A percentile compares a stretch with the other conserved stretches of the same genome.
Conservation (phyloP, 129 eudicot genomes). For the Chrysanthemum lavandulifolium region DNA sequence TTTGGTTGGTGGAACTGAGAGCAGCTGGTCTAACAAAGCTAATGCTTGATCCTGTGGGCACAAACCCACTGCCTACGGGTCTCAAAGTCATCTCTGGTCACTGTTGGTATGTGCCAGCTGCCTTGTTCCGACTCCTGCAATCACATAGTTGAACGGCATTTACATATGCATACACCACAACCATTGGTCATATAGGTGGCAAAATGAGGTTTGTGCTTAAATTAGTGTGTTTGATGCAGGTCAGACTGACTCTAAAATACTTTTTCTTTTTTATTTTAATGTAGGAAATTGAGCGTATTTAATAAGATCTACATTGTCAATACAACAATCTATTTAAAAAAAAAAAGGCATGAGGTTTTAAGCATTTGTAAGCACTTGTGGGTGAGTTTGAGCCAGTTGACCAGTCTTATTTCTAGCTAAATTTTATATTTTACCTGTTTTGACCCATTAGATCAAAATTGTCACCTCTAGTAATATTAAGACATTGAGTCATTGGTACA, state of each 20-base stretch:
- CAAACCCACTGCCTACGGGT: slow-evolving; percentile 88
- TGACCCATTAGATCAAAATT: not conserved
- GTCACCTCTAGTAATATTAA: not conserved
- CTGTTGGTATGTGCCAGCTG: slow-evolving; percentile 91
- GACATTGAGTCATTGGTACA: not conserved
- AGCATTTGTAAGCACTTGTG: not conserved
- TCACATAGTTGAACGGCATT: slow-evolving; percentile 10
- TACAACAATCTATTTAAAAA: no score
- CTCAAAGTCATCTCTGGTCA: slow-evolving; percentile 77
- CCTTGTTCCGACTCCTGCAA: slow-evolving; percentile 91
- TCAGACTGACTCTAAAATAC: not conserved
- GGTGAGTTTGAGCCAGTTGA: no score
- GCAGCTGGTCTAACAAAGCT: not conserved
- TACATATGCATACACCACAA: slow-evolving; percentile 8
- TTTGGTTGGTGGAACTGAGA: not conserved
- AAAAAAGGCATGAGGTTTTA: no score
- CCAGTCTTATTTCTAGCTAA: no score
- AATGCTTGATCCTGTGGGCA: slow-evolving; percentile 46
- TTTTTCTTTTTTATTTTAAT: no score
- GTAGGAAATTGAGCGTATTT: no score
- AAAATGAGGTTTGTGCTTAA: no score
- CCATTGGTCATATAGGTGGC: not conserved
- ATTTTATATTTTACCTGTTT: not conserved
- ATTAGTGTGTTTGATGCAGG: no score
- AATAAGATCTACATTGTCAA: not conserved